phyloP scores from a whole-genome alignment of 2,329 filamentous ascomycete species.

The Mycosphaerella arachidis region DNA sequence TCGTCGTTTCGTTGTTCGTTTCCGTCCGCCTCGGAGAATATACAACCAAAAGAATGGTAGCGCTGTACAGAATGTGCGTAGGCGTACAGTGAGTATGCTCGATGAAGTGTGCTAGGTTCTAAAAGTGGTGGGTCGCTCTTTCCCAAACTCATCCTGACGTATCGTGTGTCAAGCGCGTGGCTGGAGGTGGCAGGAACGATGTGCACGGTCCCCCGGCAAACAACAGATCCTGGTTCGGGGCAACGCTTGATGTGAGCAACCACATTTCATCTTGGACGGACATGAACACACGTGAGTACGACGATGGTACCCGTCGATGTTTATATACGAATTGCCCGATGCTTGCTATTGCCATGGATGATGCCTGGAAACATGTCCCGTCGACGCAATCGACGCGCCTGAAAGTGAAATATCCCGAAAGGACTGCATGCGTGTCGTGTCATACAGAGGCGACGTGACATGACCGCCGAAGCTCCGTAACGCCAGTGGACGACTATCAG shows the following conservation, averaged over 20 bases:
- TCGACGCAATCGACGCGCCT: too few relatives aligned
- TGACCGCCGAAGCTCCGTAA: too few relatives aligned
- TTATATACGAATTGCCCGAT: too few relatives aligned
- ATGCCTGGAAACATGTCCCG: too few relatives aligned
- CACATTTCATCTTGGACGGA: neutral
- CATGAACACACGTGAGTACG: too few relatives aligned
- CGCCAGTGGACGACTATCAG: too few relatives aligned
- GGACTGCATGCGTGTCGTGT: too few relatives aligned
- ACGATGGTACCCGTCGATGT: too few relatives aligned
- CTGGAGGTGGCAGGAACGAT: constrained; percentile 3
- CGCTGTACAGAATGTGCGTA: neutral
- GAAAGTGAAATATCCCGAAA: too few relatives aligned
- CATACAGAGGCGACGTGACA: too few relatives aligned
- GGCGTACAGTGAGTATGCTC: neutral
- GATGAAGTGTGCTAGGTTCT: neutral
- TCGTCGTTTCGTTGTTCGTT: neutral
- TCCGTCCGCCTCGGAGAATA: neutral
- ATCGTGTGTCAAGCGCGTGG: constrained; percentile 1
- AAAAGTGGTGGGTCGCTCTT: neutral
- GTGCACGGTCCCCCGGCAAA: neutral
- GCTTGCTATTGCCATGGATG: too few relatives aligned
- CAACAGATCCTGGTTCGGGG: neutral
- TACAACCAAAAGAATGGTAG: neutral
- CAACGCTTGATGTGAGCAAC: neutral
- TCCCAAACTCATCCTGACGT: neutral